A percentile compares a stretch with the other conserved stretches of the same genome.
These are phyloP conservation scores for Sclerotinia minor DNA, from an alignment of 2,329 filamentous ascomycete genomes.

Conservation along the genomic window DNA sequence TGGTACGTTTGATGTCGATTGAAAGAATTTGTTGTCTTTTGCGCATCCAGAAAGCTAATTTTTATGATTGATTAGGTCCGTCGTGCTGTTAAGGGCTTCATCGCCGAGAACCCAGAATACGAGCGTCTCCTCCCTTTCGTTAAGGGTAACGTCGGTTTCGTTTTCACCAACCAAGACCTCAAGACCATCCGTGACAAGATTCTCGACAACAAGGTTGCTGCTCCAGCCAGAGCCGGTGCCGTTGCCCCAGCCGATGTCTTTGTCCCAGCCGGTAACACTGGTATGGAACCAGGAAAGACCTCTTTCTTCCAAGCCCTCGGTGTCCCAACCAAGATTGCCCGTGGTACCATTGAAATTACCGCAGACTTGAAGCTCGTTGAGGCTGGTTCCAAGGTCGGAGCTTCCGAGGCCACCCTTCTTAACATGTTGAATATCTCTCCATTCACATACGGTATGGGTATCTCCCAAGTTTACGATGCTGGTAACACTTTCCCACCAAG, in stretches of 20 bases:
- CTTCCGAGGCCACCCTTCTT: constrained; percentile 96
- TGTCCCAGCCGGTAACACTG: constrained; percentile 97
- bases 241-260: constrained; percentile 91
- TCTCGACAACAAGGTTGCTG: constrained; percentile 93
- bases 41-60: constrained; percentile 20
- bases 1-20: constrained; percentile 58
- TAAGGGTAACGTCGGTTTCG: constrained; percentile 97
- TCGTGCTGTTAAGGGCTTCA: constrained; percentile 94
- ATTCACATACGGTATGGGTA: constrained; percentile 98
- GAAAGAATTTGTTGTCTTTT: not conserved
- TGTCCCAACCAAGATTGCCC: constrained; percentile 99
- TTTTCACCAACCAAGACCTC: constrained; percentile 98
- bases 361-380: constrained; percentile 97
- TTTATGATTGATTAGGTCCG: constrained; percentile 62
- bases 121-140: constrained; percentile 95
- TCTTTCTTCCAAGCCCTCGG: constrained; percentile 99
- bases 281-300: constrained; percentile 99
- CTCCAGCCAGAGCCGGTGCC: constrained; percentile 96
- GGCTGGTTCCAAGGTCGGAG: constrained; percentile 89
- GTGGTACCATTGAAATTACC: constrained; percentile 99
- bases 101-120: constrained; percentile 89
- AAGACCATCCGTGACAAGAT: constrained; percentile 94
- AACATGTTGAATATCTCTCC: constrained; percentile 99
- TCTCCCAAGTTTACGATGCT: constrained; percentile 94
- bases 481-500: constrained; percentile 85